A percentile compares a stretch with the other conserved stretches of the same genome.
These are phyloP conservation scores for Epichloe glyceriae DNA, from an alignment of 2,329 filamentous ascomycete species.

Conservation along the genomic window DNA sequence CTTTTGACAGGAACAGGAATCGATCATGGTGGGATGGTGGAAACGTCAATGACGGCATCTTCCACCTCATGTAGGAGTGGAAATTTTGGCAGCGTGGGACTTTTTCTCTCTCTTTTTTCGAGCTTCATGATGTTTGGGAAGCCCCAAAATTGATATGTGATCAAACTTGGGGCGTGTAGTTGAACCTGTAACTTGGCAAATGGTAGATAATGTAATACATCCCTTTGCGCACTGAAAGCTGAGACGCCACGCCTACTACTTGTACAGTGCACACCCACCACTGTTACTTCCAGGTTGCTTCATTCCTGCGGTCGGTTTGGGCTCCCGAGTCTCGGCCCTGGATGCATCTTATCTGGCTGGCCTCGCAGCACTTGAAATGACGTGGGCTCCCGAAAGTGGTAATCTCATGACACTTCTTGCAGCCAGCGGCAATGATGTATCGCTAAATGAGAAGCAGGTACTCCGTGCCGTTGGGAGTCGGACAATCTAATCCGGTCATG, in stretches of 20 bases:
- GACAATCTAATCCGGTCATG: background rate
- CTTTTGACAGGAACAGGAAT: conserved; percentile 13
- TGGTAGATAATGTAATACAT: too few relatives aligned
- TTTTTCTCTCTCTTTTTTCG: background rate
- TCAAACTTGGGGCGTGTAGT: too few relatives aligned
- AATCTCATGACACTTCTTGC: background rate
- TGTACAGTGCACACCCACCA: too few relatives aligned
- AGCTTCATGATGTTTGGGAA: background rate
- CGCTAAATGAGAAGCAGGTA: too few relatives aligned
- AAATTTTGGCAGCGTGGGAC: too few relatives aligned
- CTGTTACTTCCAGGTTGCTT: too few relatives aligned
- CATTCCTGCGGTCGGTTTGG: too few relatives aligned
- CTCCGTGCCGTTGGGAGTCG: background rate
- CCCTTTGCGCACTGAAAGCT: too few relatives aligned
- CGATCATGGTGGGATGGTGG: conserved; percentile 29
- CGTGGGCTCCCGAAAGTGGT: background rate
- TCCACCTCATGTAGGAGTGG: conserved; percentile 22
- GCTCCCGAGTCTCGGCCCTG: background rate
- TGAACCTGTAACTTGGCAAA: too few relatives aligned
- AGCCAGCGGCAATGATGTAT: background rate
- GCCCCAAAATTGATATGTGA: too few relatives aligned
- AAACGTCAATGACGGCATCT: conserved; percentile 25
- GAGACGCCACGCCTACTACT: too few relatives aligned
- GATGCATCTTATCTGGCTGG: too few relatives aligned
- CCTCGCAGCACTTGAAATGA: background rate